Conservation (phyloP, 2,329 filamentous ascomycete species). For the Alternaria consortialis region DNA sequence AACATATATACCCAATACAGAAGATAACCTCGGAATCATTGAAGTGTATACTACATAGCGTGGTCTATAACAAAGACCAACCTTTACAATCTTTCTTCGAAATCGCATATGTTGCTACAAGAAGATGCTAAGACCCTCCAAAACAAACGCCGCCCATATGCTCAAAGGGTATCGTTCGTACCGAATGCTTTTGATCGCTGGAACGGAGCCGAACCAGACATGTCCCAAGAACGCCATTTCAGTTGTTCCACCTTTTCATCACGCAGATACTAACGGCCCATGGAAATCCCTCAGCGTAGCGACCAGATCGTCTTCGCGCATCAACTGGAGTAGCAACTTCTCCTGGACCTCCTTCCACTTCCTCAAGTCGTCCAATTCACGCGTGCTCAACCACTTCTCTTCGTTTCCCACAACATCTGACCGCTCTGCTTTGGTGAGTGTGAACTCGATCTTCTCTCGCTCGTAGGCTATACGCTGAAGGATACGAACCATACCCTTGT, state of each 20-base stretch:
- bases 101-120: neutral
- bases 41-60: neutral
- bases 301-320: conserved; percentile 84
- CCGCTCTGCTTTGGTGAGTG: conserved; percentile 83
- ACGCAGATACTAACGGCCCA: conserved; percentile 41
- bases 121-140: neutral
- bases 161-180: conserved; percentile 13
- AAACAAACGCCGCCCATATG: conserved; percentile 13
- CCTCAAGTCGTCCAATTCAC: conserved; percentile 75
- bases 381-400: conserved; percentile 77
- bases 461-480: conserved; percentile 83
- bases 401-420: conserved; percentile 87
- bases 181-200: conserved; percentile 14
- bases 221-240: conserved; percentile 5
- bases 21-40: neutral
- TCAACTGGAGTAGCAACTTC: conserved; percentile 80
- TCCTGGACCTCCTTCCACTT: conserved; percentile 69
- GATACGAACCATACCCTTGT: conserved; percentile 88
- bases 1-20: neutral
- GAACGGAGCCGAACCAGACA: neutral
- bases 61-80: neutral
- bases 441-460: conserved; percentile 72
- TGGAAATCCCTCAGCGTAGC: conserved; percentile 76
- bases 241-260: neutral
- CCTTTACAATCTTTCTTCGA: neutral